Base-by-base conservation (phyloP, 352 stramenopile genomes). In the Phytophthora foliorum region DNA sequence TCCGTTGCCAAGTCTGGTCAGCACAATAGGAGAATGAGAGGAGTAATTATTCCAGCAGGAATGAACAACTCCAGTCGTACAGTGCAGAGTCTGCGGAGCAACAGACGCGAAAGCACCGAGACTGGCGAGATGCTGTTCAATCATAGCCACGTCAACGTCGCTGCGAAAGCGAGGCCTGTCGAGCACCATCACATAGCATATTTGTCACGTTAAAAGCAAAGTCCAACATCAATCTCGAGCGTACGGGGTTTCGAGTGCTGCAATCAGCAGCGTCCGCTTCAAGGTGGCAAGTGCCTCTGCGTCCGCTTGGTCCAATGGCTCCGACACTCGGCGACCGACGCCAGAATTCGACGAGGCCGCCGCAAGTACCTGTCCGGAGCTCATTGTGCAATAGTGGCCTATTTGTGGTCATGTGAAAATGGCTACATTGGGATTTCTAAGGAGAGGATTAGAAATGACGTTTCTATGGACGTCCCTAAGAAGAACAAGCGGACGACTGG, bases 1-100 rank as follows among this genome's bases (percentile, higher is more conserved):
- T 93, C 84, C 1, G 79, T 90, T 11, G 84, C 69, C 10, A 93
- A 46, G 34, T 93, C 84, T 92, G 52, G 5, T 13, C 38, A 9
- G 7, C 4, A 45, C 21, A 24, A 44, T 44, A 58, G 36, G 9
- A 56, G 54, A 34, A n/a, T 10, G 57, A 29, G 32, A 21, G 19
- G 2, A 2, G n/a, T 29, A 32, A 42, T 10, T 17, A 42, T 42
- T 44, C 14, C 13, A 3, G 21, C 3, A 16, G 24, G 19, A 57
- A 19, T 16, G 13, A 38, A 46, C n/a, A 19, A 53, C 14, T 29
- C 24, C 29, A 21, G 7, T 11, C 65, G 51, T 72, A 93, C 84
- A 93, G n/a, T 90, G 80, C 9, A 93, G 42, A 38, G 75, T 79
- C 2, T 75, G 79, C 0, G 62, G 61, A 0, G 75, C 67, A 24